Conservation (phyloP, 1,284 basidiomycete species). For the Chalciporus sp. region DNA sequence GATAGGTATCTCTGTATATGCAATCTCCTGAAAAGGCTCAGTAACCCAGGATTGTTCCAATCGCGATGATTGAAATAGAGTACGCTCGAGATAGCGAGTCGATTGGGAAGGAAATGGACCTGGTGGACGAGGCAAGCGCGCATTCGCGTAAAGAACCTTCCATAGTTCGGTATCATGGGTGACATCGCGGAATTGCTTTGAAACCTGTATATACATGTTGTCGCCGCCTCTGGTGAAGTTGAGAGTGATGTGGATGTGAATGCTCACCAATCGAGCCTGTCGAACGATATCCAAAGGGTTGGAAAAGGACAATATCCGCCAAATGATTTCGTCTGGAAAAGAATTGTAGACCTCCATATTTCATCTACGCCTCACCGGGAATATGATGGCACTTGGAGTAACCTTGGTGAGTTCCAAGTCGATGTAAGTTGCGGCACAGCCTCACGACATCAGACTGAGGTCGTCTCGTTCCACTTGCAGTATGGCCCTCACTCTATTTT, state of each 20-base stretch:
- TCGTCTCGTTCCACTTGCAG: too few relatives aligned
- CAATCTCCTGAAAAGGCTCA: neutral
- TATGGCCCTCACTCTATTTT: too few relatives aligned
- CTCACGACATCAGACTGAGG: too few relatives aligned
- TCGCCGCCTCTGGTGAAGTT: too few relatives aligned
- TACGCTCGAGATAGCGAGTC: constrained; percentile 19
- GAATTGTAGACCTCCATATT: too few relatives aligned
- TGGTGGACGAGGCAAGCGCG: constrained; percentile 24
- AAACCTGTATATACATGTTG: constrained; percentile 14
- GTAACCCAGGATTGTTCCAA: neutral
- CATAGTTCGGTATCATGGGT: constrained; percentile 21
- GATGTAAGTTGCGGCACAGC: neutral
- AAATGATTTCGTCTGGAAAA: too few relatives aligned
- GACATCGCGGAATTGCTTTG: constrained; percentile 20
- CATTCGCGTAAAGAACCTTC: constrained; percentile 18
- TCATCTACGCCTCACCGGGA: too few relatives aligned
- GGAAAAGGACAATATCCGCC: too few relatives aligned
- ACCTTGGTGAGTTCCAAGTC: neutral
- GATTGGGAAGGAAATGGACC: constrained; percentile 30
- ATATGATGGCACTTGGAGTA: too few relatives aligned
- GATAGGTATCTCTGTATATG: neutral
- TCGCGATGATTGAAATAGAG: constrained; percentile 19
- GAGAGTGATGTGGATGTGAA: too few relatives aligned
- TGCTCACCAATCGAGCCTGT: too few relatives aligned
- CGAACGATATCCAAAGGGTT: too few relatives aligned